These are phyloP conservation scores for Calophaca sinica DNA, from an alignment of 306 rosid species.

Conservation along the genomic window DNA sequence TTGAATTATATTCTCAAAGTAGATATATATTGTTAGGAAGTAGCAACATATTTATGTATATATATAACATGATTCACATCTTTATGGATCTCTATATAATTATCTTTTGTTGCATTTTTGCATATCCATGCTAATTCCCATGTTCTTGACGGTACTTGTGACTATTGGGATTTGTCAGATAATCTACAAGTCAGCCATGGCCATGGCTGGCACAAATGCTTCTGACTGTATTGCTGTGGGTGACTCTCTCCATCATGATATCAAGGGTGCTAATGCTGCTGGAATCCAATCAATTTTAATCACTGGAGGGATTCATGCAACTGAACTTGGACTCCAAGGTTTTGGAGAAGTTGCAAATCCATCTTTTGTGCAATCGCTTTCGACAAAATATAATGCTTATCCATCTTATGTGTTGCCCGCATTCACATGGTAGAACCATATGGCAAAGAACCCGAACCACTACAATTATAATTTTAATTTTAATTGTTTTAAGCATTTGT, in stretches of 20 bases:
- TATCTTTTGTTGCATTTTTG: slow-evolving; percentile 30
- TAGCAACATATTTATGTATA: slow-evolving; percentile 2
- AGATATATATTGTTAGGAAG: background rate
- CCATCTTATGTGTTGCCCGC: slow-evolving; percentile 84
- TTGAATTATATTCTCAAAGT: background rate
- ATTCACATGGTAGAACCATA: slow-evolving; percentile 71
- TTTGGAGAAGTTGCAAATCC: slow-evolving; percentile 68
- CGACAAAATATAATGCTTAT: slow-evolving; percentile 66
- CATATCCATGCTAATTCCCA: slow-evolving; percentile 18
- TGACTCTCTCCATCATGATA: slow-evolving; percentile 95
- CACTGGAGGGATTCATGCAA: slow-evolving; percentile 85
- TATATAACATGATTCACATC: slow-evolving; percentile 6
- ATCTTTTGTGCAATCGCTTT: slow-evolving; percentile 71
- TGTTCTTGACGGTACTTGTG: slow-evolving; percentile 37
- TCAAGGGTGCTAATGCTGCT: slow-evolving; percentile 90
- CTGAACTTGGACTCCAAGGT: slow-evolving; percentile 72
- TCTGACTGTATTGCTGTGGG: slow-evolving; percentile 83
- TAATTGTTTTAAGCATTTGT: no score
- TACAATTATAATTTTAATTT: background rate
- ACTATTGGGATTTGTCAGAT: slow-evolving; percentile 57
- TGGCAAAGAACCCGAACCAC: slow-evolving; percentile 35
- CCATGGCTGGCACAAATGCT: slow-evolving; percentile 70
- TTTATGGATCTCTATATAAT: background rate
- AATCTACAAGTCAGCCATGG: slow-evolving; percentile 82
- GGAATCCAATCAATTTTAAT: slow-evolving; percentile 72